Evolutionary conservation across 2,329 filamentous ascomycete species (phyloP), one percentile per base, ranked within the genome.

Genomic region (Sporothrix schenckii): DNA sequence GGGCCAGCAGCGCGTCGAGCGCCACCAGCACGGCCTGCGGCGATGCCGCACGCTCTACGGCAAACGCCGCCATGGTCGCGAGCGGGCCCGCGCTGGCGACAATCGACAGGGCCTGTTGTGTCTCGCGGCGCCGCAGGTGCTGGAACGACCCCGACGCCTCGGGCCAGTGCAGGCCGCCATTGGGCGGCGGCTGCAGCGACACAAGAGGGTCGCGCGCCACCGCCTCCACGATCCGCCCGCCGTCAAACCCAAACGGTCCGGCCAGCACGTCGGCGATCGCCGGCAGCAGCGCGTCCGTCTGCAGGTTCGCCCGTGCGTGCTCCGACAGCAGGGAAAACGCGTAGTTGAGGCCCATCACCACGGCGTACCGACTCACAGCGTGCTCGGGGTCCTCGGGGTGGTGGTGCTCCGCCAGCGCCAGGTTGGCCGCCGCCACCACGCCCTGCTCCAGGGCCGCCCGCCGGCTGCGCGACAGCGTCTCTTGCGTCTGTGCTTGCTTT

Each of bases 281-380:
- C 0, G 92, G 92, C 11, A 97, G 82, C 24, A 97, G 81, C 11
- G 83, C 80, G 74, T 93, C 87, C 79, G 89, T 91, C 75, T 93
- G 83, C 52, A 96, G 77, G 61, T 84, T 81, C 6, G 80, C 79
- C 73, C 85, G 85, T 70, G 90, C 85, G 3, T 80, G 78, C 67
- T 89, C 86, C 0, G 89, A 88, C 9, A 97, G 80, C 34, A 91
- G 82, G 3, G 91, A 89, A 74, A 96, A 94, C 0, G 88, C 88
- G 77, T 93, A 92, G 74, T 91, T 92, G 73, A 97, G 80, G 0
- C 92, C 89, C 75, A 95, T 84, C 0, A 89, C 86, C 41, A 94
- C 86, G 6, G 86, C 85, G 6, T 79, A 82, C 9, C 80, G 80
- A 0, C 82, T 84, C 14, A 82, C 75, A 0, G 79, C 82, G 13